Conservation (phyloP, 2,329 filamentous ascomycete genomes). For the Capronia americana region DNA sequence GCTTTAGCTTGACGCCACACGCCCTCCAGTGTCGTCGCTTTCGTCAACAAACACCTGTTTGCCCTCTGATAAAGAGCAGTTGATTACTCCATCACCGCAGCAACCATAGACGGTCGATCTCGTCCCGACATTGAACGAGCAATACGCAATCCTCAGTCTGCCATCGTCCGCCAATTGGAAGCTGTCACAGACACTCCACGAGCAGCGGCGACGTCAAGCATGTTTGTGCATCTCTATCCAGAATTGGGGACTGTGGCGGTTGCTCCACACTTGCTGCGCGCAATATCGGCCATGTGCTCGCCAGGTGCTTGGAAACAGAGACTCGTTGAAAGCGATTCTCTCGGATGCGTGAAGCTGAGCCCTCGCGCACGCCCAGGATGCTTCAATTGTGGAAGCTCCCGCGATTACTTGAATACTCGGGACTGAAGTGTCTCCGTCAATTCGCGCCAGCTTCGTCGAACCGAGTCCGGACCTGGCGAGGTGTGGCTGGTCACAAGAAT, state of each 20-base stretch:
- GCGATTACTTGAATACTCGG: background rate
- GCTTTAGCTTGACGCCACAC: constrained; percentile 7
- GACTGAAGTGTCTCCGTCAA: background rate
- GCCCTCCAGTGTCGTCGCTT: background rate
- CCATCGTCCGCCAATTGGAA: background rate
- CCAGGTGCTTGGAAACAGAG: background rate
- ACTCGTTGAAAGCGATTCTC: background rate
- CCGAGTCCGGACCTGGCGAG: background rate
- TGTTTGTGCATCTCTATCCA: background rate
- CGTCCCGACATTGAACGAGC: background rate
- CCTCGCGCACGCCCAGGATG: background rate
- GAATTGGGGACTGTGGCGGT: no score
- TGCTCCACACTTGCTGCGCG: background rate
- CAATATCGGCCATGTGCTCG: background rate
- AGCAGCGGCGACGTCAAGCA: background rate
- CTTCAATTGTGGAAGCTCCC: no score
- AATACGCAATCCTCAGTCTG: background rate
- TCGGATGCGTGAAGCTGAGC: background rate
- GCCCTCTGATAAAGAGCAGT: background rate
- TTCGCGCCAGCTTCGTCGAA: background rate
- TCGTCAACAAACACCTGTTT: constrained; percentile 7
- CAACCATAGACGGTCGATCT: background rate
- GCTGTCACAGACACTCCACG: background rate
- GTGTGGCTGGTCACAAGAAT: background rate
- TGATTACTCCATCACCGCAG: background rate